These are phyloP conservation scores for Allomyces javanicus DNA, from an alignment of 192 early-diverging fungal genomes.

Conservation along the genomic window DNA sequence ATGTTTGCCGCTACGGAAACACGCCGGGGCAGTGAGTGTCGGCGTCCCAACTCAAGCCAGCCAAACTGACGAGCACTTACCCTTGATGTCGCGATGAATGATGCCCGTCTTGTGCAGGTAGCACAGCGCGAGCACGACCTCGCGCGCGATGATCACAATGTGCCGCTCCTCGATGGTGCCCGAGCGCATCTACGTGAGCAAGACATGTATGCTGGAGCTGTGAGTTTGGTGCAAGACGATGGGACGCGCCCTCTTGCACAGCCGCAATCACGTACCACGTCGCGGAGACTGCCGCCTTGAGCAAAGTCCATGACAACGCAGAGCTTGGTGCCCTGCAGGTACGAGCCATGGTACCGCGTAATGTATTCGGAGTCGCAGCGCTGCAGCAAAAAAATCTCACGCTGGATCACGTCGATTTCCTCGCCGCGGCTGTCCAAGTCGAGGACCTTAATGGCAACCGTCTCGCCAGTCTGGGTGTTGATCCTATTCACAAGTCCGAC, in stretches of 20 bases:
- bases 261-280: constrained; percentile 27
- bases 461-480: constrained; percentile 49
- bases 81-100: constrained; percentile 96
- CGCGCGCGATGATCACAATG: constrained; percentile 70
- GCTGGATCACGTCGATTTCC: constrained; percentile 83
- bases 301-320: constrained; percentile 99
- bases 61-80: constrained; percentile 14
- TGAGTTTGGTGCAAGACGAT: no score
- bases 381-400: constrained; percentile 77
- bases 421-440: constrained; percentile 94
- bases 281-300: constrained; percentile 74
- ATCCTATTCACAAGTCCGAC: constrained; percentile 16
- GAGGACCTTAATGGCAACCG: constrained; percentile 92
- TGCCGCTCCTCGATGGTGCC: constrained; percentile 75
- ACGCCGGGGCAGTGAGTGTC: no score
- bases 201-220: no score
- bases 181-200: constrained; percentile 34
- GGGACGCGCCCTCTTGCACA: no score
- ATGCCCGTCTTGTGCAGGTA: constrained; percentile 89
- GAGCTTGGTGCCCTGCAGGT: constrained; percentile 73
- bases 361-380: constrained; percentile 70
- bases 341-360: constrained; percentile 80
- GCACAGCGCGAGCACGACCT: constrained; percentile 67
- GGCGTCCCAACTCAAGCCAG: not conserved
- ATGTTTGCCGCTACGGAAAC: constrained; percentile 32